Percentiles rank a stretch among this genome's conserved stretches.
Evolutionary conservation across 2,329 filamentous ascomycete genomes (phyloP).

Genomic region (Emmonsia crescens): DNA sequence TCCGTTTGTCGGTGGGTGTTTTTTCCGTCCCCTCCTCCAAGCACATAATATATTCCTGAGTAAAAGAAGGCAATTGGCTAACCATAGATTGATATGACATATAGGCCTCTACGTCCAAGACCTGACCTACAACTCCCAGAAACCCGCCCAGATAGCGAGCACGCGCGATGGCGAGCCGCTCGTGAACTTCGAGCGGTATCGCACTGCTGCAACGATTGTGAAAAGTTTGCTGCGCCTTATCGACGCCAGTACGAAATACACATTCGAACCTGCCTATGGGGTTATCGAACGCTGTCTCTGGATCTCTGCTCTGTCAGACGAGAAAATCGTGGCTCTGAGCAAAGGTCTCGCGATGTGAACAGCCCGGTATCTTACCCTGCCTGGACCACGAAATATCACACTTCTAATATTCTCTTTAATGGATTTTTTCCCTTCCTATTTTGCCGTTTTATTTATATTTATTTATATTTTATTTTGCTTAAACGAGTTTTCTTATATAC

Average conservation of each 20-base stretch:
- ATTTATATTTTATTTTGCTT: neutral
- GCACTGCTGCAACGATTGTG: constrained; percentile 53
- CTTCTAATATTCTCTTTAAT: neutral
- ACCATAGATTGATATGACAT: neutral
- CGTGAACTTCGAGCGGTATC: constrained; percentile 56
- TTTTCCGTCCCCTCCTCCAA: neutral
- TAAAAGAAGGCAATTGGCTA: neutral
- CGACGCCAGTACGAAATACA: constrained; percentile 53
- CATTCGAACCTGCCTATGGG: constrained; percentile 46
- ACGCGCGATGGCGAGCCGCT: constrained; percentile 42
- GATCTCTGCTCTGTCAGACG: constrained; percentile 50
- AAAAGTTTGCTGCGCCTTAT: constrained; percentile 53
- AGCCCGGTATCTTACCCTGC: neutral
- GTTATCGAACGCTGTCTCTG: constrained; percentile 53
- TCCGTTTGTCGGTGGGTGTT: constrained; percentile 49
- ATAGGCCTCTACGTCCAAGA: constrained; percentile 54
- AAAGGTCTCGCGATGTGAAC: constrained; percentile 24
- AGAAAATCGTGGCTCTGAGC: constrained; percentile 42
- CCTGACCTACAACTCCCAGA: constrained; percentile 56
- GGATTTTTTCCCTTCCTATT: neutral
- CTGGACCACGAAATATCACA: neutral
- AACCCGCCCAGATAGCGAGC: constrained; percentile 46
- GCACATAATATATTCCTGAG: neutral
- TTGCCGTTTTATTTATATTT: neutral
- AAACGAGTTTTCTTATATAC: constrained; percentile 1